A percentile compares a stretch with the other conserved stretches of the same genome.
Evolutionary conservation across 306 rosid genomes (phyloP).

Genomic region (Canavalia gladiata): DNA sequence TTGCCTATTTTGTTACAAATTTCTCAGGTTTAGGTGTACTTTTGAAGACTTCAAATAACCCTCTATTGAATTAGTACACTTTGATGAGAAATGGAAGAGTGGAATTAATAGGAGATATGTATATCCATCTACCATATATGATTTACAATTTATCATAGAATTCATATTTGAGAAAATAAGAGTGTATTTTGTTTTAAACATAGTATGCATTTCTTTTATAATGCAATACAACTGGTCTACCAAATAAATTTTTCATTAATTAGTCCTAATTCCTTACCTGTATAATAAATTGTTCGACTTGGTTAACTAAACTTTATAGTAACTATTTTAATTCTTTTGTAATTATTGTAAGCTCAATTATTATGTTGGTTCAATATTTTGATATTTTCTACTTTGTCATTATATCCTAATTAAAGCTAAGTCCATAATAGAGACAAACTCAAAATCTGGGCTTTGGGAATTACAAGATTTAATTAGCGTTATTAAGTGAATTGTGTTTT

Average conservation of each 20-base stretch:
- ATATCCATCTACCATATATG: not conserved
- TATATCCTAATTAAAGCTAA: not conserved
- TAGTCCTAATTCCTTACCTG: not conserved
- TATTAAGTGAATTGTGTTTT: not conserved
- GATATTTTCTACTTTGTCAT: not conserved
- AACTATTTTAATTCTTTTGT: not conserved
- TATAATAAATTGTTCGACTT: not conserved
- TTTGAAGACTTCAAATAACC: not conserved
- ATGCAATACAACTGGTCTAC: not conserved
- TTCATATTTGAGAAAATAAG: conserved; percentile 1
- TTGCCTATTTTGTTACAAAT: not conserved
- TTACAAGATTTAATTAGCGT: not conserved
- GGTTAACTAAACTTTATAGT: not conserved
- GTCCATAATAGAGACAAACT: not conserved
- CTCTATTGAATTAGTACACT: not conserved
- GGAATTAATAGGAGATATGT: not conserved
- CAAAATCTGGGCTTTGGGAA: not conserved
- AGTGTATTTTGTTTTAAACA: not conserved
- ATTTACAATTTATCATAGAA: not conserved
- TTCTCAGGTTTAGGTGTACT: conserved; percentile 42
- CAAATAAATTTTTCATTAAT: not conserved
- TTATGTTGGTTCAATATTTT: not conserved
- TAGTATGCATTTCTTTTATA: not conserved
- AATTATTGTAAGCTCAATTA: not conserved
- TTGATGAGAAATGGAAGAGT: not conserved